These are phyloP conservation scores for Castanea mollissima DNA, from an alignment of 306 rosid species.

Conservation along the genomic window DNA sequence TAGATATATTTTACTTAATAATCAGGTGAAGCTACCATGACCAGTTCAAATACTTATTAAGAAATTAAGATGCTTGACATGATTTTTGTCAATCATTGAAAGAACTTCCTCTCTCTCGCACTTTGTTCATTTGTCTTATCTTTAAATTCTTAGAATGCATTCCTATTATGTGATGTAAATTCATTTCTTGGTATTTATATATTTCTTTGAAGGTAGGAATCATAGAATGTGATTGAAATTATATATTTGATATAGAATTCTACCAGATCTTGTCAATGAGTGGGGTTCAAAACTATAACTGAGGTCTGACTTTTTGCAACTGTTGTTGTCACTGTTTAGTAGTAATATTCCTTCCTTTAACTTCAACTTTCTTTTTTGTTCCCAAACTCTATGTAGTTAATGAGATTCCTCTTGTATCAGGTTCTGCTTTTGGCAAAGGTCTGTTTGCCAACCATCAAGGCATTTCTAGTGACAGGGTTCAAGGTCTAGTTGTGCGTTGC, in stretches of 20 bases:
- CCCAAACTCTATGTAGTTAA: not conserved
- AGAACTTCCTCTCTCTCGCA: not conserved
- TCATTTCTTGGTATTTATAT: not conserved
- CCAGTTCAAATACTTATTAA: not conserved
- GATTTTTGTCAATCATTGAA: not conserved
- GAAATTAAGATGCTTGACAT: not conserved
- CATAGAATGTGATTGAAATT: not conserved
- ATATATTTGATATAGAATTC: not conserved
- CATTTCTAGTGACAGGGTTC: slow-evolving; percentile 35
- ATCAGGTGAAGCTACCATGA: not conserved
- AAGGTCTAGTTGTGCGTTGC: slow-evolving; percentile 24
- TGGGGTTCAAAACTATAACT: not conserved
- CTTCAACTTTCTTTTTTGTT: not conserved
- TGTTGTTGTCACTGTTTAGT: not conserved
- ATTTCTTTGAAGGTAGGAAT: not conserved
- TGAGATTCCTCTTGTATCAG: slow-evolving; percentile 29
- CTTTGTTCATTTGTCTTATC: not conserved
- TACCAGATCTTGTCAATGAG: not conserved
- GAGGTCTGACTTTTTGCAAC: not conserved
- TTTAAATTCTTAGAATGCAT: not conserved
- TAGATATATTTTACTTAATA: not conserved
- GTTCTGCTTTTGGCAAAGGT: slow-evolving; percentile 37
- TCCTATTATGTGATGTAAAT: not conserved
- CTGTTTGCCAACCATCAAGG: slow-evolving; percentile 26
- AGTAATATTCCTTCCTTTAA: not conserved